Conservation (phyloP, 257 asterid genomes). For the Ilex asprella region DNA sequence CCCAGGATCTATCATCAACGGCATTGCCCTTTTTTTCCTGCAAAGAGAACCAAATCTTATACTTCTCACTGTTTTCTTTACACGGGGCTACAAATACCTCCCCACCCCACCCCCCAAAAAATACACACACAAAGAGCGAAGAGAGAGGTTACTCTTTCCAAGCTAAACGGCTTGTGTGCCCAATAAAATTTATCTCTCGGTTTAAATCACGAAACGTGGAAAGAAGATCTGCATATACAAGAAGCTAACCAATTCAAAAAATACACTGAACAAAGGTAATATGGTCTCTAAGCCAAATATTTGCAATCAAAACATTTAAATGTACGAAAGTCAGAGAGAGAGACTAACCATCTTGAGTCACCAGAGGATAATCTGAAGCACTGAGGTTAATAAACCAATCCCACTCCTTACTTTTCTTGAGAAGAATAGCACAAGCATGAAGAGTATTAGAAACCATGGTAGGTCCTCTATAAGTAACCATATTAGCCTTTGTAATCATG, state of each 20-base stretch:
- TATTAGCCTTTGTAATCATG: constrained; percentile 67
- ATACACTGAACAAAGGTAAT: neutral
- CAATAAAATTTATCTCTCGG: constrained; percentile 53
- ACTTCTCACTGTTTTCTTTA: too few species aligned
- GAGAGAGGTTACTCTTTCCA: constrained; percentile 65
- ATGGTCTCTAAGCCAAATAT: neutral
- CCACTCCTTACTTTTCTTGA: constrained; percentile 71
- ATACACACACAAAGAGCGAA: neutral
- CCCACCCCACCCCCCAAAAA: too few species aligned
- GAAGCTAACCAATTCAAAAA: neutral
- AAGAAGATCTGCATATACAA: constrained; percentile 53
- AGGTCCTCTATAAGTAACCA: constrained; percentile 94
- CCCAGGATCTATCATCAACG: constrained; percentile 72
- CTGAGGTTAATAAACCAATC: constrained; percentile 97
- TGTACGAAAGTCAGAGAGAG: neutral
- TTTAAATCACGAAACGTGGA: constrained; percentile 39
- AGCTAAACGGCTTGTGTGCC: constrained; percentile 60
- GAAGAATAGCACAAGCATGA: constrained; percentile 86
- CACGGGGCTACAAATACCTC: too few species aligned
- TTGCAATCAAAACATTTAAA: neutral
- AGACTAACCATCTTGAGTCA: constrained; percentile 88
- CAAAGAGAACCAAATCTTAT: constrained; percentile 9
- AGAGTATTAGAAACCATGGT: constrained; percentile 96
- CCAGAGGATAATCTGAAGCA: constrained; percentile 97
- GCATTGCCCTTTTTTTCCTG: constrained; percentile 68